Evolutionary conservation across 495 filamentous ascomycete species (phyloP), one percentile per base, ranked within the genome.

Genomic region (Aspergillus conjunctus): DNA sequence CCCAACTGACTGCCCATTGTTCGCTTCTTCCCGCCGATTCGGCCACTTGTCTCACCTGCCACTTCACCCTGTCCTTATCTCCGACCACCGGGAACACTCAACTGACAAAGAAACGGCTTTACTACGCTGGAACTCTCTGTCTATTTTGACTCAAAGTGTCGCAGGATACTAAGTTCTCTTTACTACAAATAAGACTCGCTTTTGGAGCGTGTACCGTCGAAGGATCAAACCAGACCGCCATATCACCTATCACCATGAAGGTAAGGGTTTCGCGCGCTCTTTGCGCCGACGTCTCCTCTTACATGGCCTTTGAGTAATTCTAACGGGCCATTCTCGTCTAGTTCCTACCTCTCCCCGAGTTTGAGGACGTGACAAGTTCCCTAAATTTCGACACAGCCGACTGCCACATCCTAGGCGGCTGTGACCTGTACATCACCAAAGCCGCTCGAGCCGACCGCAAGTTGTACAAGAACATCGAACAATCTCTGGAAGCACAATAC

Each of bases 381-480:
- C 83, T 99, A 65, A 96, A 93, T 67, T 98, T 98, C 79, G 88
- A 93, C 67, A 98, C 94, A 2, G 82, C 87, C 14, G 93, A 97
- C 70, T 92, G 89, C 66, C 89, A 92, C 65, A 88, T 98, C 63
- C 84, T 89, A 12, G 94, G 94, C 56, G 88, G 91, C 48, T 97
- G 92, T 79, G 94, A 99, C 72, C 83, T 97, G 18, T 99, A 96
- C 79, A 97, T 92, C 8, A 98, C 92, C 37, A 98, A 98, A 76
- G 92, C 94, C 14, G 91, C 93, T 45, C 90, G 92, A 39, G 83
- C 85, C 65, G 95, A 99, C 74, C 96, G 97, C 80, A 97, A 96
- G 74, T 81, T 98, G 3, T 98, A 98, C 83, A 93, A 93, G 72
- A 87, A 87, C 62, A 97, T 99, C 70, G 92, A 96, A 65, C 83